These are phyloP conservation scores for Leishmania tarentolae DNA, from an alignment of 208 protist genomes.

Conservation along the genomic window DNA sequence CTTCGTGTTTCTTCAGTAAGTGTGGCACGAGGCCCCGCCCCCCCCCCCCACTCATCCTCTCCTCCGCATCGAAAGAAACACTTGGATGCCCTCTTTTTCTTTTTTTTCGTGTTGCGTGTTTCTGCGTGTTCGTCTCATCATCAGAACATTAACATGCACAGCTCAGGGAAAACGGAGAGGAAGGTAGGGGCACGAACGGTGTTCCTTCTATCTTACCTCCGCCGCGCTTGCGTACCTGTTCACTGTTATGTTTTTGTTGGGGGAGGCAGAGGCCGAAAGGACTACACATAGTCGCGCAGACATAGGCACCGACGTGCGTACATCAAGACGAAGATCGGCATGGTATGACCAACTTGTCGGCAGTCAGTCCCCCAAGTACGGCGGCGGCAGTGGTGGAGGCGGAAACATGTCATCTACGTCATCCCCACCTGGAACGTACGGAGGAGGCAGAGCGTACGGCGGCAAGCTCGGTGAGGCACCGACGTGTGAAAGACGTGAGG, in stretches of 20 bases:
- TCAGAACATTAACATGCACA: neutral
- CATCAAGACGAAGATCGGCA: neutral
- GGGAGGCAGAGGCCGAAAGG: neutral
- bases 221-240: neutral
- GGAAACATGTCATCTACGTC: constrained; percentile 15
- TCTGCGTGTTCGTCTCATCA: neutral
- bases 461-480: constrained; percentile 26
- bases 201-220: neutral
- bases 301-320: neutral
- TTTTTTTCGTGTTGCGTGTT: neutral
- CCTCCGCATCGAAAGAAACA: too few relatives aligned
- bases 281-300: neutral
- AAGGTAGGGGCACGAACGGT: neutral
- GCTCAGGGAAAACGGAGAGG: neutral
- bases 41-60: too few relatives aligned
- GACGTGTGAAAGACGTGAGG: constrained; percentile 31
- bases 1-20: too few relatives aligned
- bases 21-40: too few relatives aligned
- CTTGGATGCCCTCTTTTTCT: too few relatives aligned
- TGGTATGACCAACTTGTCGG: too few relatives aligned
- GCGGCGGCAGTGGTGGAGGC: constrained; percentile 25
- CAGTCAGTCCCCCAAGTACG: constrained; percentile 12
- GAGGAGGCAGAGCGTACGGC: constrained; percentile 41
- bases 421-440: constrained; percentile 28
- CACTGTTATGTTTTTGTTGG: neutral